These are phyloP conservation scores for Penicillium occitanis DNA, from an alignment of 2,329 filamentous ascomycete genomes.

Conservation along the genomic window DNA sequence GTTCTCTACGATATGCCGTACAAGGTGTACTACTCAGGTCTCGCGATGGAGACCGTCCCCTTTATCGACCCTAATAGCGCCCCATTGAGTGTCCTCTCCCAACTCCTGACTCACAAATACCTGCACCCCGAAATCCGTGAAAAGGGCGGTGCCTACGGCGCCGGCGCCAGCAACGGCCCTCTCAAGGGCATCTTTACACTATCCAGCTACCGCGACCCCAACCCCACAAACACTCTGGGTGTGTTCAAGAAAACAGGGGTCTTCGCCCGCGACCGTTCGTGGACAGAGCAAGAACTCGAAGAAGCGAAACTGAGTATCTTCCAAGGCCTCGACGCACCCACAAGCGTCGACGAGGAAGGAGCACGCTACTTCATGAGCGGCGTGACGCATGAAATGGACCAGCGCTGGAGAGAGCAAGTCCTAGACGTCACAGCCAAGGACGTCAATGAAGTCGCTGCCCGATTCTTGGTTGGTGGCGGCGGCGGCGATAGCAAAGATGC, in stretches of 20 bases:
- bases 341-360: slow-evolving; percentile 82
- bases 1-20: slow-evolving; percentile 93
- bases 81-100: slow-evolving; percentile 80
- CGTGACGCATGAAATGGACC: slow-evolving; percentile 84
- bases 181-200: slow-evolving; percentile 87
- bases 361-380: slow-evolving; percentile 82
- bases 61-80: slow-evolving; percentile 76
- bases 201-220: slow-evolving; percentile 95
- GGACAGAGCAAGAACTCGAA: slow-evolving; percentile 82
- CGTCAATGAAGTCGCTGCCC: slow-evolving; percentile 76
- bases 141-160: slow-evolving; percentile 95
- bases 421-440: slow-evolving; percentile 81
- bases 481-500: slow-evolving; percentile 37
- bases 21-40: slow-evolving; percentile 91
- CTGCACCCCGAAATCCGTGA: slow-evolving; percentile 96
- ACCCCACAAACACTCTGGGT: slow-evolving; percentile 80
- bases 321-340: slow-evolving; percentile 84
- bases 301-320: slow-evolving; percentile 96
- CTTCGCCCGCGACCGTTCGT: slow-evolving; percentile 78
- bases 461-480: slow-evolving; percentile 66
- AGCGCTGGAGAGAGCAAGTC: slow-evolving; percentile 76
- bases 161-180: slow-evolving; percentile 77
- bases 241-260: slow-evolving; percentile 80
- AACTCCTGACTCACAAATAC: slow-evolving; percentile 93
- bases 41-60: slow-evolving; percentile 77